These are phyloP conservation scores for Azolla pinnata DNA, from an alignment of 75 land plant species.

Conservation along the genomic window DNA sequence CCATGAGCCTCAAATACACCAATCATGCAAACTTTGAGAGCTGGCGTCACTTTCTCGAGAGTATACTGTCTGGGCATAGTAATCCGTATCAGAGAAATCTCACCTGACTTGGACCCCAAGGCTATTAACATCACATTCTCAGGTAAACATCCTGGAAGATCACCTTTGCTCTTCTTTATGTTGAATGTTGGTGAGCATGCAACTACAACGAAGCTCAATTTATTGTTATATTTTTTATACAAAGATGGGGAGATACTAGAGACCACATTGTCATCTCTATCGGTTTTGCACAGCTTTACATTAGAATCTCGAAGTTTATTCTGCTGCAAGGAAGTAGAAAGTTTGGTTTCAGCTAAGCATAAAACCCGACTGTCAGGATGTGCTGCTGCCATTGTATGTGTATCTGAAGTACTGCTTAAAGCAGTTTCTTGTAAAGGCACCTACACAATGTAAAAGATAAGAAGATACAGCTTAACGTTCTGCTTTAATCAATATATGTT, in stretches of 20 bases:
- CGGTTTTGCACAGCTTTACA: too few species aligned
- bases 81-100: background rate
- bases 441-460: too few species aligned
- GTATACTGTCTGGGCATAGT: background rate
- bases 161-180: background rate
- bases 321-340: too few species aligned
- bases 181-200: background rate
- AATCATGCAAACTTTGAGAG: background rate
- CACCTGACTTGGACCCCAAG: background rate
- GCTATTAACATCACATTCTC: background rate
- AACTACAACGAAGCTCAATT: background rate
- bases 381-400: too few species aligned
- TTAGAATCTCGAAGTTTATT: too few species aligned
- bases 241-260: background rate
- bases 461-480: too few species aligned
- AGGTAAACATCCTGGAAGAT: background rate
- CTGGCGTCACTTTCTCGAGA: background rate
- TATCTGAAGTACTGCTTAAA: too few species aligned
- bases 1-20: background rate
- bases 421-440: too few species aligned
- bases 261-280: too few species aligned
- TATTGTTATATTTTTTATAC: background rate
- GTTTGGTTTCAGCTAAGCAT: too few species aligned
- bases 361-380: too few species aligned
- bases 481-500: too few species aligned